Conservation (phyloP, 2,329 filamentous ascomycete genomes). For the Knoxdaviesia proteae region DNA sequence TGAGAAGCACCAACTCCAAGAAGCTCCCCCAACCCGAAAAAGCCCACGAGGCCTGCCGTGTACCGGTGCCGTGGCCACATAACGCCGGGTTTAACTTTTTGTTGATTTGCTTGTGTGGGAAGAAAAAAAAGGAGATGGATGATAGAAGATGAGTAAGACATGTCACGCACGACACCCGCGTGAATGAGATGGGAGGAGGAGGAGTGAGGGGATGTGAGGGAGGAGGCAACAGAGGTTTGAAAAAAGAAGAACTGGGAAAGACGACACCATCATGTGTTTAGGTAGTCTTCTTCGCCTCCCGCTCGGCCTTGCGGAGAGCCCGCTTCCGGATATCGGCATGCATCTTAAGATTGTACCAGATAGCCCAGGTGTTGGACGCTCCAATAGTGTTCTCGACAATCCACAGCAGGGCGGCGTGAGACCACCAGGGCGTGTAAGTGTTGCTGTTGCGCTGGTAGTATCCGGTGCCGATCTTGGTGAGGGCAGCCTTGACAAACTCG, state of each 20-base stretch:
- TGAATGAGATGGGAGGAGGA: too few species aligned
- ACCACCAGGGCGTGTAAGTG: slow-evolving; percentile 87
- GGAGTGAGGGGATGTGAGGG: too few species aligned
- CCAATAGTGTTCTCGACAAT: slow-evolving; percentile 41
- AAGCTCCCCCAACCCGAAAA: too few species aligned
- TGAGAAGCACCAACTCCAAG: too few species aligned
- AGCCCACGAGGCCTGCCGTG: too few species aligned
- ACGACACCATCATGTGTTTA: too few species aligned
- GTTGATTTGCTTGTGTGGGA: too few species aligned
- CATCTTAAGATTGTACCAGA: slow-evolving; percentile 40
- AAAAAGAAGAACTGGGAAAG: too few species aligned
- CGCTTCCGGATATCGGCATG: slow-evolving; percentile 66
- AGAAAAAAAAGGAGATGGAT: background rate
- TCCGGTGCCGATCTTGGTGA: slow-evolving; percentile 66
- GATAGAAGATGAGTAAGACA: background rate
- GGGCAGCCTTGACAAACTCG: slow-evolving; percentile 56
- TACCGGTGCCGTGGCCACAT: too few species aligned
- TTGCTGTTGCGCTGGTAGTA: slow-evolving; percentile 53
- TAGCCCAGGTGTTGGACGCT: slow-evolving; percentile 22
- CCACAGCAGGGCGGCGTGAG: slow-evolving; percentile 76
- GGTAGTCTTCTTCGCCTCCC: slow-evolving; percentile 49
- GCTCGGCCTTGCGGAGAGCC: slow-evolving; percentile 64
- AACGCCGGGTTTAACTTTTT: too few species aligned
- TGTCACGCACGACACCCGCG: too few species aligned
- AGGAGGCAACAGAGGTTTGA: too few species aligned